Evolutionary conservation across 768 basidiomycete genomes (phyloP), one percentile per base, ranked within the genome.

Genomic region (Lactarius trivialis): DNA sequence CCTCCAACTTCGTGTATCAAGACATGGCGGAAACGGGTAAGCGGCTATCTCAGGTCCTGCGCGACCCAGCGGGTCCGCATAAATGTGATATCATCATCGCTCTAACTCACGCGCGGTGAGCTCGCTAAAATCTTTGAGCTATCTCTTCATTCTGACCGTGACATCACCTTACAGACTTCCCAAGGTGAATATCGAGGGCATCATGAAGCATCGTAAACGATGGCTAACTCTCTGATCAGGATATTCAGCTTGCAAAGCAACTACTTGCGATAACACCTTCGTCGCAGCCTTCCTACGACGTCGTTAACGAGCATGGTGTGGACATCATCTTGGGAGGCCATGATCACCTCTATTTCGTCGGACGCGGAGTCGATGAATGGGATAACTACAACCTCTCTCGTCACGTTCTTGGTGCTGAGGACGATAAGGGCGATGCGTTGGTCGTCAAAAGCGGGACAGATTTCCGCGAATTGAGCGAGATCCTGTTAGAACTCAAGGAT

Each of bases 271-370:
- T 78, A 24, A 85, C 87, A 4, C 83, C 88, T 1, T 74, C 78
- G 14, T 77, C 76, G 19, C 86, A 85, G 69, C 56, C 75, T 34
- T 61, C 63, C 3, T 68, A 68, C 5, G 67, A 81, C 2, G 77
- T 88, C 45, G 74, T 74, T 21, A 71, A 73, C 48, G 70, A 76
- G 51, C 92, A 96, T 65, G 93, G 93, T 7, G 86, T 86, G 2
- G 93, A 95, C 69, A 73, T 94, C 28, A 73, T 95, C 43, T 80
- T 95, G 2, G 93, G 93, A 4, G 93, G 93, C 2, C 93, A 96
- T 68, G 93, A 96, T 70, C 93, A 96, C 65, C 75, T 88, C 3
- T 92, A 91, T 74, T 92, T 82, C 70, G 79, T 82, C 45, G 83
- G 86, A 37, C 82, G 79, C 66, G 91, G 88, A 11, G 80, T 84